Evolutionary conservation across 1,139 yeast genomes (phyloP), one percentile per base, ranked within the genome.

Genomic region (Arxiozyma telluris): DNA sequence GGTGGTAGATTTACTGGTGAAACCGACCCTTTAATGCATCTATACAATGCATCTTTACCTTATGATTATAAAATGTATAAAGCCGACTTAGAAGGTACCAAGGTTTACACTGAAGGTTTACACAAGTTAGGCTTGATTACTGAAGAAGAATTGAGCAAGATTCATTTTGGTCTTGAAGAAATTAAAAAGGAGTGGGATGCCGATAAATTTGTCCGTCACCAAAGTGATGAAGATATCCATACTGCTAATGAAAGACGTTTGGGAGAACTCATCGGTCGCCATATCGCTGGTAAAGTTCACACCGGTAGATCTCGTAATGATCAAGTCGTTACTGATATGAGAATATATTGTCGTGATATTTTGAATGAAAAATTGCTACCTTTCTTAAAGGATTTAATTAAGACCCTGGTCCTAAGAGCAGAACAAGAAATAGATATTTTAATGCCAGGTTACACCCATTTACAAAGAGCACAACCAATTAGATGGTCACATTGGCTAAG

Each of bases 1-100:
- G 99, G 99, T 63, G 99, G 99, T 67, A 83, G 99, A 71, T 93
- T 93, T 74, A 93, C 98, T 55, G 97, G 94, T 50, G 93, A 93
- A 59, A 84, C 96, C 25, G 99, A 93, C 65, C 98, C 99, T 8
- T 76, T 93, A 67, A 93, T 93, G 99, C 96, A 93, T 69, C 77
- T 90, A 55, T 93, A 93, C 77, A 94, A 93, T 73, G 96, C 98
- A 1, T 91, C 98, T 1, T 76, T 93, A 61, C 98, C 98, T 2
- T 94, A 93, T 66, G 99, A 93, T 72, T 79, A 91, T 75, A 84
- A 80, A 65, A 93, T 93, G 98, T 93, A 86, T 73, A 84, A 81
- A 54, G 98, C 95, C 6, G 99, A 93, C 72, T 76, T 93, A 62
- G 87, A 87, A 58, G 98, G 98, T 49, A 91, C 98, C 43, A 84